Evolutionary conservation across 2,329 filamentous ascomycete species (phyloP).

Genomic region (Drechslera avenae): DNA sequence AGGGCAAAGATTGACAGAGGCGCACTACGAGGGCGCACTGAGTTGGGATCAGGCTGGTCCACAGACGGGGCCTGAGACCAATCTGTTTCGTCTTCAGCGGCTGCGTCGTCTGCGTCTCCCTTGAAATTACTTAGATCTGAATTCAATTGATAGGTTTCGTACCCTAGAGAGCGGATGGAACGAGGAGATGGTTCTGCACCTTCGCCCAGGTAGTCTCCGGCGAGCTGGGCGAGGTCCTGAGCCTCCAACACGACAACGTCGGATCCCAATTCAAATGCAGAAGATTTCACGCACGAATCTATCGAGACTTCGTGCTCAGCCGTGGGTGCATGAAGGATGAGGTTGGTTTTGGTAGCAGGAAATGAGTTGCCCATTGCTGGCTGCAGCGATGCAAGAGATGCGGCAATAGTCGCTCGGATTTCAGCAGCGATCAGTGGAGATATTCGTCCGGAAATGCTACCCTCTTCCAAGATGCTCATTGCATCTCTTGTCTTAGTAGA

Average conservation of each 20-base stretch:
- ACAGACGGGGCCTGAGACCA: constrained; percentile 15
- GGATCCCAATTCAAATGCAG: constrained; percentile 66
- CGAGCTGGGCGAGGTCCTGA: constrained; percentile 70
- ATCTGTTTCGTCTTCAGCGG: constrained; percentile 49
- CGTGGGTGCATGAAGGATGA: constrained; percentile 64
- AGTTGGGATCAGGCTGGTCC: constrained; percentile 17
- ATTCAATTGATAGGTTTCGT: constrained; percentile 58
- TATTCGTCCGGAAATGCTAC: constrained; percentile 19
- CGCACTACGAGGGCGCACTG: constrained; percentile 15
- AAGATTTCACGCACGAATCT: constrained; percentile 65
- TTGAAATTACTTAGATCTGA: constrained; percentile 32
- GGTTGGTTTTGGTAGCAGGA: constrained; percentile 59
- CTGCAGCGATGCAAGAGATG: constrained; percentile 51
- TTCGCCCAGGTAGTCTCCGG: constrained; percentile 72
- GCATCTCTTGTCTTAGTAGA: constrained; percentile 19
- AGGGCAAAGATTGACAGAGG: constrained; percentile 29
- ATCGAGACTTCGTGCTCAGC: constrained; percentile 61
- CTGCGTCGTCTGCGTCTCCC: constrained; percentile 34
- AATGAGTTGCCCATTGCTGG: constrained; percentile 51
- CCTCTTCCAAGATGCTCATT: constrained; percentile 17
- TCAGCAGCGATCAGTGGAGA: constrained; percentile 47
- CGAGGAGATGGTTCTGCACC: constrained; percentile 57
- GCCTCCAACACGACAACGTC: constrained; percentile 72
- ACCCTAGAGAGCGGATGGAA: constrained; percentile 56
- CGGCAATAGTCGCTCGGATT: constrained; percentile 57